Evolutionary conservation across 2,329 filamentous ascomycete species (phyloP), one percentile per base, ranked within the genome.

Genomic region (Trichoderma sp.): DNA sequence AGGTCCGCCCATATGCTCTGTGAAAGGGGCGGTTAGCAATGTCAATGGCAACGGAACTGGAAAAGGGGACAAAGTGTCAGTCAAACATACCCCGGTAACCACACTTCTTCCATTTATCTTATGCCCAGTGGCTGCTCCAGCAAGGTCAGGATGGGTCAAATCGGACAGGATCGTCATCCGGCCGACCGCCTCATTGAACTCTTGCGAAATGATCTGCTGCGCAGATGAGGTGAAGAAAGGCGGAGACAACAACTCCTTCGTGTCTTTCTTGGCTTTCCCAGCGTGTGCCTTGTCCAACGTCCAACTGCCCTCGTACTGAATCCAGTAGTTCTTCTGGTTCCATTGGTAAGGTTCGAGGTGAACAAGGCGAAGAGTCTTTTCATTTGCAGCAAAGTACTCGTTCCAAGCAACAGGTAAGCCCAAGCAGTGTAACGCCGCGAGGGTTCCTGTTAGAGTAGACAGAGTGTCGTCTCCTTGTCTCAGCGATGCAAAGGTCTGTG

Each of bases 351-450:
- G 2, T 15, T 54, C 51, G 6, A 7, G 65, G 55, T 28, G 63
- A n/a, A n/a, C 19, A 7, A 59, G 44, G 7, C 56, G 44, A 24
- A 47, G 43, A 12, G 43, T 21, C 10, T 34, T 30, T 10, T 47
- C 41, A 30, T 26, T 17, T 65, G 67, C 81, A 81, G 68, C 78
- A 69, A 90, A 85, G 74, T 85, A 90, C 75, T 91, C 89, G 68
- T 86, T 85, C 84, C 90, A 93, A 72, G 88, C 81, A 67, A 93
- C 79, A 58, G 82, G 79, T 9, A 90, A 77, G 61, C 89, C 89
- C 15, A 82, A 82, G 17, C 78, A 78, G 17, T 65, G 58, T 17
- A 65, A 17, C 3, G 30, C 19, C 24, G 50, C 45, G 1, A 65
- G 45, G 17, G 30, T 52, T n/a, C 34, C n/a, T 26, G 44, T 21